Base-by-base conservation (phyloP, 345 rosid species). In the Gynandropsis gynandra region DNA sequence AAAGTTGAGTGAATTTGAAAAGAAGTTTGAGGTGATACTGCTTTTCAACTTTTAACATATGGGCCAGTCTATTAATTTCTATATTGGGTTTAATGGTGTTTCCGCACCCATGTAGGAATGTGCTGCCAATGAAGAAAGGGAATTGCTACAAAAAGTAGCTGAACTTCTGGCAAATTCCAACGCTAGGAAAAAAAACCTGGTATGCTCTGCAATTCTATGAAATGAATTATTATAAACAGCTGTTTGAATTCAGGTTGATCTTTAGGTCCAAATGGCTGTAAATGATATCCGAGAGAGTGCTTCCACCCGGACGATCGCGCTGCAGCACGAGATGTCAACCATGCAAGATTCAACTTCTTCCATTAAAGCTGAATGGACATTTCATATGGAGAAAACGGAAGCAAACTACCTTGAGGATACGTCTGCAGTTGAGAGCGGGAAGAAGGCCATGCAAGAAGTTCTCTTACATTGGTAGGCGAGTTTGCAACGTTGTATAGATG, bases 301-400 rank as follows among this genome's bases (percentile, higher is more conserved):
- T 58, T 78, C 81, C 69, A 68, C 75, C 62, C 81, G 80, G 85
- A 85, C 94, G 33, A 68, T 47, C 50, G 77, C 76, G 31, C 59
- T 88, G 53, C 99, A 85, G 64, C 76, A 80, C 70, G 99, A 88
- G 74, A 85, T 85, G 94, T 81, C 87, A 42, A 83, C 92, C 12
- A 78, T 93, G 97, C 85, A 87, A 63, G 88, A 76, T 52, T 80
- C 90, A 46, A 75, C 95, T 33, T 78, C 75, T 34, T 75, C 82
- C 11, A 72, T 88, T 65, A 85, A 83, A 71, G 58, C 74, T 8
- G 80, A 88, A 71, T 93, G 99, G 99, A 78, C 47, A 1, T 21
- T 58, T 47, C 95, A 88, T 74, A 80, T 88, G 95, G 76, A 76
- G 66, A 83, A 60, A 67, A 83, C 83, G 47, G 99, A 93, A 72